phyloP scores from a whole-genome alignment of 768 basidiomycete genomes.

The Rhodotorula babjevae region DNA sequence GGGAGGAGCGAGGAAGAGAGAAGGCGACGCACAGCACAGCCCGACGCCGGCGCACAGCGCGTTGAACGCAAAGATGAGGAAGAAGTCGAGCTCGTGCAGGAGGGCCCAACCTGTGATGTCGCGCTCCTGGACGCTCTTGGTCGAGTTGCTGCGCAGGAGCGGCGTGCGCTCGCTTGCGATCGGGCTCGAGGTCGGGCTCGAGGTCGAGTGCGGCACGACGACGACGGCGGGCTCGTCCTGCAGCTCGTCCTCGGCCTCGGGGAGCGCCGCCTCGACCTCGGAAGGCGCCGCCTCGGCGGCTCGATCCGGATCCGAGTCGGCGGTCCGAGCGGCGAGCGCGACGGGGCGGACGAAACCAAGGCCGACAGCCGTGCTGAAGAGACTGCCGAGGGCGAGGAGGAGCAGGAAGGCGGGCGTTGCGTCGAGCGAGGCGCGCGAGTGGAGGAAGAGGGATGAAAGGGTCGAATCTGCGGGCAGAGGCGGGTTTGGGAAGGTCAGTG shows the following conservation, averaged over 20 bases:
- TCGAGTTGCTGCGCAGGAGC: constrained; percentile 2
- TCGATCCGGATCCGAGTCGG: neutral
- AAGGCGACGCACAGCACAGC: constrained; percentile 7
- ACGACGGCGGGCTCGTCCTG: too few species aligned
- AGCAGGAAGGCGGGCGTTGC: constrained; percentile 31
- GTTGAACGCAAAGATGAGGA: constrained; percentile 28
- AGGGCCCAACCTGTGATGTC: constrained; percentile 18
- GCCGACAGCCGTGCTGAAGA: constrained; percentile 22
- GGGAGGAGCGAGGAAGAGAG: too few species aligned
- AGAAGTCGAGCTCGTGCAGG: constrained; percentile 19
- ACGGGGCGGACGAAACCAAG: constrained; percentile 17
- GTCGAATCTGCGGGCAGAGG: constrained; percentile 19
- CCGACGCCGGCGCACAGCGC: constrained; percentile 29
- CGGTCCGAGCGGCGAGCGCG: neutral
- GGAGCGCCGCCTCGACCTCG: neutral
- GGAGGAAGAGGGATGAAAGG: constrained; percentile 14
- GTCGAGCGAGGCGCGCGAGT: neutral
- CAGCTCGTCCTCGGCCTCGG: neutral
- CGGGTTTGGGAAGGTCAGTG: too few species aligned
- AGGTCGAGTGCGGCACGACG: too few species aligned
- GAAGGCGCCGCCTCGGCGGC: neutral
- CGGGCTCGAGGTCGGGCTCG: too few species aligned
- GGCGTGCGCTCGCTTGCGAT: constrained; percentile 10
- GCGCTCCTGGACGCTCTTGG: neutral
- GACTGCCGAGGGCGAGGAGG: constrained; percentile 27